Conservation (phyloP, 2,329 filamentous ascomycete genomes). For the Epicoccum nigrum region DNA sequence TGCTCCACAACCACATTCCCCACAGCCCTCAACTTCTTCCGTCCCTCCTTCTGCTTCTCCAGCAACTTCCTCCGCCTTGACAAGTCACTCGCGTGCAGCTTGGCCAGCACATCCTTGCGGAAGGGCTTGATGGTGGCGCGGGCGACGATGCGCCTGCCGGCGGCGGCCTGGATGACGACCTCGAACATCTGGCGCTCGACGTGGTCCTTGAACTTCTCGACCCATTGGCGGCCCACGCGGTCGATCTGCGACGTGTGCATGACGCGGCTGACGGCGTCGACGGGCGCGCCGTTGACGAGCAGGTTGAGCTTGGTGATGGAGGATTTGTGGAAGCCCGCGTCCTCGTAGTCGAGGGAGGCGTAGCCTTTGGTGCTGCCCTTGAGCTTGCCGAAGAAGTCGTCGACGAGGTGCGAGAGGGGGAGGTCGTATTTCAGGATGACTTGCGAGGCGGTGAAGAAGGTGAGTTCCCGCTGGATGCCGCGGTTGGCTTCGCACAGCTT, state of each 20-base stretch:
- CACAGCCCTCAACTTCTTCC: slow-evolving; percentile 82
- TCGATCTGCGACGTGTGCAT: slow-evolving; percentile 83
- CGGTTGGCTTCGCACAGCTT: slow-evolving; percentile 91
- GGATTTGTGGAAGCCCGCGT: slow-evolving; percentile 82
- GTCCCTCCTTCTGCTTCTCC: slow-evolving; percentile 95
- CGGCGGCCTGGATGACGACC: slow-evolving; percentile 89
- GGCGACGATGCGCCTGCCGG: slow-evolving; percentile 81
- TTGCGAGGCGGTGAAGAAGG: slow-evolving; percentile 90
- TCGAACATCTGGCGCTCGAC: slow-evolving; percentile 98
- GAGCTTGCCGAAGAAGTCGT: slow-evolving; percentile 96
- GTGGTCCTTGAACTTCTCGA: slow-evolving; percentile 94
- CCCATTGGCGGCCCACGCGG: slow-evolving; percentile 83
- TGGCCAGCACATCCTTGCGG: slow-evolving; percentile 90
- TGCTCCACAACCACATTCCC: slow-evolving; percentile 96
- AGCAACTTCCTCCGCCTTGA: slow-evolving; percentile 82
- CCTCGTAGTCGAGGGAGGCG: slow-evolving; percentile 94
- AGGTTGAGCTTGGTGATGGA: slow-evolving; percentile 88
- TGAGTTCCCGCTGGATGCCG: slow-evolving; percentile 83
- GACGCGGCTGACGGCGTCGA: slow-evolving; percentile 92
- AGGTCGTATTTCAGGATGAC: slow-evolving; percentile 94
- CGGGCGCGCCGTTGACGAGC: slow-evolving; percentile 89
- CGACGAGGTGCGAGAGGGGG: slow-evolving; percentile 86
- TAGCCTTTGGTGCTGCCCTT: slow-evolving; percentile 96
- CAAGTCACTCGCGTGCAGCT: slow-evolving; percentile 90
- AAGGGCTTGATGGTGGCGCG: slow-evolving; percentile 96